Conservation (phyloP, 495 filamentous ascomycete genomes). For the Talaromyces adpressus region DNA sequence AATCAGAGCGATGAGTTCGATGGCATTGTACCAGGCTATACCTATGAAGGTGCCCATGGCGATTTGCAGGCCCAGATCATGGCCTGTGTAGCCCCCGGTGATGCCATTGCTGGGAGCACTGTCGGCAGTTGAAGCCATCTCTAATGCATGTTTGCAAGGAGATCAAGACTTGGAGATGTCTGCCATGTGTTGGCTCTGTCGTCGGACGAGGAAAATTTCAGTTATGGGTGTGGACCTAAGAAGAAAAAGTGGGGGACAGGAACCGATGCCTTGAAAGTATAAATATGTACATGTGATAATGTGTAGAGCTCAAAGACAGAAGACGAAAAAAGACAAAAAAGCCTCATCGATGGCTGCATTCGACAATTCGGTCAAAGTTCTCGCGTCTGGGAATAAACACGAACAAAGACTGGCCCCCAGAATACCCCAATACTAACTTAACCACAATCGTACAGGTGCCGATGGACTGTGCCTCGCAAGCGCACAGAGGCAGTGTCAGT, state of each 20-base stretch:
- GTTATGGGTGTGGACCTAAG: neutral
- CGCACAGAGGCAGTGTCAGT: neutral
- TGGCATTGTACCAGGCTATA: constrained; percentile 48
- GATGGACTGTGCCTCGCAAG: neutral
- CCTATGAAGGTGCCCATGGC: constrained; percentile 48
- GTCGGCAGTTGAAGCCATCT: constrained; percentile 9
- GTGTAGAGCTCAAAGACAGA: neutral
- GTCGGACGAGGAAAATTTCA: neutral
- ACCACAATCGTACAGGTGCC: neutral
- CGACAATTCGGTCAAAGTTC: neutral
- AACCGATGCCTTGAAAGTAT: neutral
- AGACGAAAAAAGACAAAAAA: neutral
- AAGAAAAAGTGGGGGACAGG: neutral
- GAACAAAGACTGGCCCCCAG: neutral
- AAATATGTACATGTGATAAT: neutral
- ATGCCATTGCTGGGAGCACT: constrained; percentile 34
- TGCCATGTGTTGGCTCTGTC: neutral
- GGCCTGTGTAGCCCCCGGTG: constrained; percentile 32
- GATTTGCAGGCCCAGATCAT: constrained; percentile 31
- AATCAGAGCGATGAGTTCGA: constrained; percentile 48
- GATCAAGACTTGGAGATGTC: neutral
- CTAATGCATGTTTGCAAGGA: constrained; percentile 3
- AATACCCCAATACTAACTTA: neutral
- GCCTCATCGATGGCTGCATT: neutral
- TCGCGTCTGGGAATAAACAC: neutral